phyloP scores from a whole-genome alignment of 2,329 filamentous ascomycete genomes.

The Ophiosphaerella herpotricha region DNA sequence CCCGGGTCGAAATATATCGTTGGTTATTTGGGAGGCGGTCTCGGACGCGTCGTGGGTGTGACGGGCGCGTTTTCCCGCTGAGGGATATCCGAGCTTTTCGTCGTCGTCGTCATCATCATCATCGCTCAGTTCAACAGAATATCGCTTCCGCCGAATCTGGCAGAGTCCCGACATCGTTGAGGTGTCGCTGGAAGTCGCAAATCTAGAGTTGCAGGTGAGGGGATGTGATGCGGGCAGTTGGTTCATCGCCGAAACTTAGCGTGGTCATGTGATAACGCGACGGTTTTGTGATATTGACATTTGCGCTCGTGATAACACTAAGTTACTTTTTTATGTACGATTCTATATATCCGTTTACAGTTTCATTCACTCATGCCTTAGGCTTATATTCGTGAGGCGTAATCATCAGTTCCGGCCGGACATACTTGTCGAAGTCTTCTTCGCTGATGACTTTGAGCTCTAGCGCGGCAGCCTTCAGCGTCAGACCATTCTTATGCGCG shows the following conservation, averaged over 20 bases:
- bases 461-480: conserved; percentile 90
- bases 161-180: conserved; percentile 35
- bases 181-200: neutral
- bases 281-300: neutral
- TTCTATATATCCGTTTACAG: neutral
- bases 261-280: conserved; percentile 23
- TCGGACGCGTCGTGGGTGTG: conserved; percentile 36
- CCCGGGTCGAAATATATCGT: conserved; percentile 62
- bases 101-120: conserved; percentile 24
- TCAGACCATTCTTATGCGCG: conserved; percentile 96
- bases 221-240: neutral
- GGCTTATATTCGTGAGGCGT: conserved; percentile 71
- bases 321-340: neutral
- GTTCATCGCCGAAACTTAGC: conserved; percentile 5
- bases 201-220: conserved; percentile 3
- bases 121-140: conserved; percentile 21
- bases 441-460: conserved; percentile 87
- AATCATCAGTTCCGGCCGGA: conserved; percentile 94
- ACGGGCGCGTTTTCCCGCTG: conserved; percentile 39
- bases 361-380: conserved; percentile 9
- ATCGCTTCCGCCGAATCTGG: conserved; percentile 29
- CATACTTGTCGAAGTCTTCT: conserved; percentile 87
- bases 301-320: neutral
- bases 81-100: conserved; percentile 22
- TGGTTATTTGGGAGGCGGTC: conserved; percentile 9